phyloP scores from a whole-genome alignment of 73 alveolate species.

The Tetrahymena borealis region DNA sequence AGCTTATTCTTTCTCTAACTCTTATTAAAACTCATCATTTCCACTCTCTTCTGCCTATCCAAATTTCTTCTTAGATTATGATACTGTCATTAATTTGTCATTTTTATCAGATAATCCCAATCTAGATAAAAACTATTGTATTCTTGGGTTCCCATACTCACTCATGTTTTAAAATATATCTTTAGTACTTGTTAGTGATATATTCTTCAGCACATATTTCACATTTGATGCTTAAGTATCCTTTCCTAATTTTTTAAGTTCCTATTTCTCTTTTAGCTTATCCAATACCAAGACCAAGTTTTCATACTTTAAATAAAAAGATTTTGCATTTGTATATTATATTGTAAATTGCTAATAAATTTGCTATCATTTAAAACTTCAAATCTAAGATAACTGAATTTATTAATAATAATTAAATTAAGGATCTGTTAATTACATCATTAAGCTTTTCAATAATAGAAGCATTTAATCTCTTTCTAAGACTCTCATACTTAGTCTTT shows the following conservation, averaged over 20 bases:
- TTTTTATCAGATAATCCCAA: conserved; percentile 1
- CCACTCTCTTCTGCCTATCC: neutral
- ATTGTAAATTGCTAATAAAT: neutral
- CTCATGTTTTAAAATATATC: conserved; percentile 39
- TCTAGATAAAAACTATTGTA: conserved; percentile 13
- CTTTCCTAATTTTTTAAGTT: neutral
- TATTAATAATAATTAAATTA: no score
- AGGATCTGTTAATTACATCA: conserved; percentile 10
- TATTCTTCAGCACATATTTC: conserved; percentile 17
- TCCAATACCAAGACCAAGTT: neutral
- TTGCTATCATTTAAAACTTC: neutral
- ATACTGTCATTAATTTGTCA: conserved; percentile 4
- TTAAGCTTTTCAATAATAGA: conserved; percentile 26
- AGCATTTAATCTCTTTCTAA: conserved; percentile 15
- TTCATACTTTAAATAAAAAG: neutral
- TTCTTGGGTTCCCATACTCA: conserved; percentile 36
- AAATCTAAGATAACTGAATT: no score
- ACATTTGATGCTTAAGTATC: neutral
- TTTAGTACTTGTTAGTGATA: conserved; percentile 10
- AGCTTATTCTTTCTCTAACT: neutral
- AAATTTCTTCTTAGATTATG: neutral
- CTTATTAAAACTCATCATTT: neutral
- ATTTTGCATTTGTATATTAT: no score
- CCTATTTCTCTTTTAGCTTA: conserved; percentile 16
- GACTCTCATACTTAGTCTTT: conserved; percentile 32